Percentiles rank a stretch among this genome's conserved stretches.
Evolutionary conservation across 1,284 basidiomycete species (phyloP).

Genomic region (Sporisorium graminicola): DNA sequence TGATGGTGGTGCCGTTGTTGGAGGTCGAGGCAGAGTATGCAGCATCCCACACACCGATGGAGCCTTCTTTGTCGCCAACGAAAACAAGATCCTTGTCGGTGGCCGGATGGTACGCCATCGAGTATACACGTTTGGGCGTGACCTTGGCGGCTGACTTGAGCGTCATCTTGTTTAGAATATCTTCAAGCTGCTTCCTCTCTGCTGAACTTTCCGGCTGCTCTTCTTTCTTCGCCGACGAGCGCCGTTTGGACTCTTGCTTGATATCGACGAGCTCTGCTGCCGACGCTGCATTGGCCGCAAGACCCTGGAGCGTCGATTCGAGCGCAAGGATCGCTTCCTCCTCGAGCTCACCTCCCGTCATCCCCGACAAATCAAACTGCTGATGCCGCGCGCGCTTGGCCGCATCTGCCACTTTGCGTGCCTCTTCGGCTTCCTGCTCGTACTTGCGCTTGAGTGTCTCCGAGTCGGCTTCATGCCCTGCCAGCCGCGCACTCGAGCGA

Average conservation of each 20-base stretch:
- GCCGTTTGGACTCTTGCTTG: constrained; percentile 32
- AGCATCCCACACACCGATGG: constrained; percentile 66
- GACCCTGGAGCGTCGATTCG: constrained; percentile 23
- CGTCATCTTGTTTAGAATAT: constrained; percentile 57
- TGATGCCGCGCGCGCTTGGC: constrained; percentile 57
- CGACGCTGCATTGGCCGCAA: constrained; percentile 22
- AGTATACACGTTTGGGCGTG: constrained; percentile 58
- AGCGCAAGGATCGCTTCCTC: constrained; percentile 39
- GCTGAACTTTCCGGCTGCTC: constrained; percentile 2
- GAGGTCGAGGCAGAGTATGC: constrained; percentile 10
- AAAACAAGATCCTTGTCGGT: constrained; percentile 64
- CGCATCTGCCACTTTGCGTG: constrained; percentile 41
- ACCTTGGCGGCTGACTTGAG: constrained; percentile 58
- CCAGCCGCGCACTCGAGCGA: constrained; percentile 49
- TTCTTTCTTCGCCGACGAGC: constrained; percentile 7
- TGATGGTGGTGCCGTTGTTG: constrained; percentile 22
- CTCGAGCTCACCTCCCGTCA: constrained; percentile 49
- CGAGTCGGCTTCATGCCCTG: constrained; percentile 57
- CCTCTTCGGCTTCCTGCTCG: constrained; percentile 53
- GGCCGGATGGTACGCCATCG: constrained; percentile 62
- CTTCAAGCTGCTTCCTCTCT: constrained; percentile 44
- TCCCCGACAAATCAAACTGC: constrained; percentile 46
- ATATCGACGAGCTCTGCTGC: constrained; percentile 42
- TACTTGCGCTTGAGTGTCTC: constrained; percentile 56
- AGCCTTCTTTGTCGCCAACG: constrained; percentile 65